Evolutionary conservation across 305 asterid species (phyloP).

Genomic region (Solanum hybrid): DNA sequence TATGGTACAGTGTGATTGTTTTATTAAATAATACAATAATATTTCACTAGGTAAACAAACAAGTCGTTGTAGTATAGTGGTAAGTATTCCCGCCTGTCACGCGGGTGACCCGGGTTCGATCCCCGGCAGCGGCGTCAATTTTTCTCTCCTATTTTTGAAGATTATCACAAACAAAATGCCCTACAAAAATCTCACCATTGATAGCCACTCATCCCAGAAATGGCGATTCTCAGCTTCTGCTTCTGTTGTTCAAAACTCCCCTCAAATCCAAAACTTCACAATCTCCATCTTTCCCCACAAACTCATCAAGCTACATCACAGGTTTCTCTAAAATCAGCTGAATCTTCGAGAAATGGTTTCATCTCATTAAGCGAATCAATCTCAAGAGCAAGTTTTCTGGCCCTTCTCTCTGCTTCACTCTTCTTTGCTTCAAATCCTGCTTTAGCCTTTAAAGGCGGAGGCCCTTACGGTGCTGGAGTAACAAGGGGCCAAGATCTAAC

Average conservation of each 20-base stretch:
- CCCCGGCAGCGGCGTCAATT: slow-evolving; percentile 25
- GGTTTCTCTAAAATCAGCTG: slow-evolving; percentile 19
- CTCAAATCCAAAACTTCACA: not conserved
- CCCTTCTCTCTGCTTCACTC: slow-evolving; percentile 61
- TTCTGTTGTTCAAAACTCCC: not conserved
- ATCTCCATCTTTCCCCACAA: not conserved
- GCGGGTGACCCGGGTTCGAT: slow-evolving; percentile 43
- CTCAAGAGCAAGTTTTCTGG: slow-evolving; percentile 48
- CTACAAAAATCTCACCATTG: not conserved
- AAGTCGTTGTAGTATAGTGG: slow-evolving; percentile 6
- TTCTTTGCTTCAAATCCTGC: slow-evolving; percentile 73
- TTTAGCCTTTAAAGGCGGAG: slow-evolving; percentile 93
- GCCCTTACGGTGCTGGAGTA: slow-evolving; percentile 87
- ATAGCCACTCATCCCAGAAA: not conserved
- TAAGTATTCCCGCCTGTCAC: slow-evolving; percentile 42
- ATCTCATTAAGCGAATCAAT: slow-evolving; percentile 33
- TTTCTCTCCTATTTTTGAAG: not conserved
- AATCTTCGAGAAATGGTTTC: slow-evolving; percentile 1
- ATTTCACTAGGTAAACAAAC: no score
- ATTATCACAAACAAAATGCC: not conserved
- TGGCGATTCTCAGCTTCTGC: not conserved
- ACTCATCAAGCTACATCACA: slow-evolving; percentile 13
- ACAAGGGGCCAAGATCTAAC: slow-evolving; percentile 92
- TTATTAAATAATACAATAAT: no score
- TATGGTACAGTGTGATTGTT: no score